Evolutionary conservation across 768 basidiomycete species (phyloP).

Genomic region (Pluteus cervinus): DNA sequence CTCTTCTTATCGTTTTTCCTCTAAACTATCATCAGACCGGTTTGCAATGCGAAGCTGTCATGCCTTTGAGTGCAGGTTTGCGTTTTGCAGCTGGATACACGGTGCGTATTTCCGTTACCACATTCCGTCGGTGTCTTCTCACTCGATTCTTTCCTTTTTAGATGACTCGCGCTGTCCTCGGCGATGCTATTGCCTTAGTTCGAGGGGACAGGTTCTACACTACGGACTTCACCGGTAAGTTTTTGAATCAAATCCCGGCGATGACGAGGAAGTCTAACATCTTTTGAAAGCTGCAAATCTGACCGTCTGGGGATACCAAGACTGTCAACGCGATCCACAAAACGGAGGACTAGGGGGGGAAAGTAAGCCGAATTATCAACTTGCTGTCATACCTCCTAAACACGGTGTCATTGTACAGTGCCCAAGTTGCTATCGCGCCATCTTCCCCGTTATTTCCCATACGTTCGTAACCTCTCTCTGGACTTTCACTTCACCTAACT

Average conservation of each 20-base stretch:
- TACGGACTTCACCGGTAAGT: slow-evolving; percentile 42
- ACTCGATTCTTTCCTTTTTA: slow-evolving; percentile 10
- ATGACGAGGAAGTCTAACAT: not conserved
- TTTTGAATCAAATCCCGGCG: not conserved
- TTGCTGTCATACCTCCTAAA: too few species aligned
- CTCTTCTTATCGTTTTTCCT: not conserved
- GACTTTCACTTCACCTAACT: not conserved
- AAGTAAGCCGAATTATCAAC: slow-evolving; percentile 15
- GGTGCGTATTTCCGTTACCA: slow-evolving; percentile 11
- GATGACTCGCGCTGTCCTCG: slow-evolving; percentile 44
- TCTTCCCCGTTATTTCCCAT: slow-evolving; percentile 35
- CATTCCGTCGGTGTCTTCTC: not conserved
- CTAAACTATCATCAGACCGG: slow-evolving; percentile 13
- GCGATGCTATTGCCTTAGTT: slow-evolving; percentile 47
- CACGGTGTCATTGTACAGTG: slow-evolving; percentile 17
- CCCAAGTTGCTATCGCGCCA: slow-evolving; percentile 41
- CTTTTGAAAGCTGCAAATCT: slow-evolving; percentile 28
- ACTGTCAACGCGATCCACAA: slow-evolving; percentile 36
- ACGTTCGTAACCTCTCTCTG: slow-evolving; percentile 12
- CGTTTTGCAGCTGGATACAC: slow-evolving; percentile 57
- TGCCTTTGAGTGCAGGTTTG: slow-evolving; percentile 21
- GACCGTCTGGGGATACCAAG: slow-evolving; percentile 48
- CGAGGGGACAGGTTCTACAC: slow-evolving; percentile 52
- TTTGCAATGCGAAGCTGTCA: slow-evolving; percentile 26
- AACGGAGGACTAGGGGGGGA: slow-evolving; percentile 32